These are phyloP conservation scores for Pythium volutum DNA, from an alignment of 352 stramenopile species.

Conservation along the genomic window DNA sequence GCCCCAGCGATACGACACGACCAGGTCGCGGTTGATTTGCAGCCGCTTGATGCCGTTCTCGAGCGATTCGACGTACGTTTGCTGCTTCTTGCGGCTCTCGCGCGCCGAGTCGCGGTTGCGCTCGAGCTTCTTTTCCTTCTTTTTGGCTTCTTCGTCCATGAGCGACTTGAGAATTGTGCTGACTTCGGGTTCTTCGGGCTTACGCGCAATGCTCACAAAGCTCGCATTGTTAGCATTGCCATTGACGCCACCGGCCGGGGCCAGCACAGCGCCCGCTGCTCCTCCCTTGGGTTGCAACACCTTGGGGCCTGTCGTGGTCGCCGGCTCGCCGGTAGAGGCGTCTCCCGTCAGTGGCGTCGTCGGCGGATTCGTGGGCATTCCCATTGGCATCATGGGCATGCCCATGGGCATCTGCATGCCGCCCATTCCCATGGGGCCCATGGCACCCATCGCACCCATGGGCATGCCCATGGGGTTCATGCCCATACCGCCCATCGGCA, in stretches of 20 bases:
- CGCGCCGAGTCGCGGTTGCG: constrained; percentile 84
- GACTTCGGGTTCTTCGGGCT: constrained; percentile 75
- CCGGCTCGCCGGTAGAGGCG: constrained; percentile 25
- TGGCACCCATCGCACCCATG: constrained; percentile 36
- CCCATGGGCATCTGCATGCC: constrained; percentile 34
- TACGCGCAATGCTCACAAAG: constrained; percentile 79
- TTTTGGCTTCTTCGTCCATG: constrained; percentile 86
- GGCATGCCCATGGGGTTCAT: constrained; percentile 44
- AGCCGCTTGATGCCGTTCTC: constrained; percentile 86
- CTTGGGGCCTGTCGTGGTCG: constrained; percentile 26
- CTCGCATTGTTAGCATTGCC: constrained; percentile 12
- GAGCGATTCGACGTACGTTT: constrained; percentile 84
- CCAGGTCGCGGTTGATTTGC: constrained; percentile 77
- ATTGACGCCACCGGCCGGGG: not conserved
- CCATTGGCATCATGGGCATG: constrained; percentile 27
- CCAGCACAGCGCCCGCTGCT: not conserved
- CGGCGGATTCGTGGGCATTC: not conserved
- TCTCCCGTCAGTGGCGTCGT: not conserved
- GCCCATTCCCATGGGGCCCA: constrained; percentile 25
- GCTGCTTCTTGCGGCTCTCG: constrained; percentile 83
- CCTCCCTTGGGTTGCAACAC: constrained; percentile 46
- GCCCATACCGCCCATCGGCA: constrained; percentile 20
- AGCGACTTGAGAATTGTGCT: constrained; percentile 87
- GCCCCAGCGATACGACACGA: constrained; percentile 73
- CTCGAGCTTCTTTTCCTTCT: constrained; percentile 89